Conservation (phyloP, 495 filamentous ascomycete species). For the Penicillium longicatenatum region DNA sequence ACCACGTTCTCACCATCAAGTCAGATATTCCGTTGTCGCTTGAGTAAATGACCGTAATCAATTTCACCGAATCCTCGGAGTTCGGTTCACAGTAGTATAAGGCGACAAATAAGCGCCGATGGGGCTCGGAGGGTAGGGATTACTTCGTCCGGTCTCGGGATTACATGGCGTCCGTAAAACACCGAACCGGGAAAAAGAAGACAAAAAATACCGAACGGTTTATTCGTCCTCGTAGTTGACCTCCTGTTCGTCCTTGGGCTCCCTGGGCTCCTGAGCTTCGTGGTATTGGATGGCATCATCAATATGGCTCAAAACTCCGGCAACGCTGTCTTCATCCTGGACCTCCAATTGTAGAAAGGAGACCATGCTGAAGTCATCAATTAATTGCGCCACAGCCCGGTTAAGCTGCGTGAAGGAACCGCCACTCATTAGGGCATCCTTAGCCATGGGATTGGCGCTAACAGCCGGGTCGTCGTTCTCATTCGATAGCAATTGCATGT, state of each 20-base stretch:
- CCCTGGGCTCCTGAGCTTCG: constrained; percentile 91
- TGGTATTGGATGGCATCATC: constrained; percentile 96
- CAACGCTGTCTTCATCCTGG: constrained; percentile 92
- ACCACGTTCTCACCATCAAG: neutral
- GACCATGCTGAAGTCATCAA: constrained; percentile 98
- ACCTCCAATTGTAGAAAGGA: constrained; percentile 88
- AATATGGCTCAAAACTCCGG: constrained; percentile 89
- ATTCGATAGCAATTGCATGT: constrained; percentile 71
- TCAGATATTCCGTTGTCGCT: neutral
- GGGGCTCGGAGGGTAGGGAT: neutral
- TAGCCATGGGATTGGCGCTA: constrained; percentile 55
- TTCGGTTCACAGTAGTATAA: neutral
- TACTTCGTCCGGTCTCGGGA: neutral
- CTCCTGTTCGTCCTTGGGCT: constrained; percentile 78
- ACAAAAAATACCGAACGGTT: neutral
- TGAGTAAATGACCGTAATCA: neutral
- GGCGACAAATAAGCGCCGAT: neutral
- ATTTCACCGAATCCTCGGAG: neutral
- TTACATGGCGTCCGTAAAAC: neutral
- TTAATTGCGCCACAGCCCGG: constrained; percentile 79
- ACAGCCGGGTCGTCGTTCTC: constrained; percentile 43
- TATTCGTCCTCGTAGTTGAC: constrained; percentile 60
- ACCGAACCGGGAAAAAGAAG: neutral
- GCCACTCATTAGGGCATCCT: constrained; percentile 73
- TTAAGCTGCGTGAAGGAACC: constrained; percentile 78